These are phyloP conservation scores for Knufia fluminis DNA, from an alignment of 2,329 filamentous ascomycete species.

Conservation along the genomic window DNA sequence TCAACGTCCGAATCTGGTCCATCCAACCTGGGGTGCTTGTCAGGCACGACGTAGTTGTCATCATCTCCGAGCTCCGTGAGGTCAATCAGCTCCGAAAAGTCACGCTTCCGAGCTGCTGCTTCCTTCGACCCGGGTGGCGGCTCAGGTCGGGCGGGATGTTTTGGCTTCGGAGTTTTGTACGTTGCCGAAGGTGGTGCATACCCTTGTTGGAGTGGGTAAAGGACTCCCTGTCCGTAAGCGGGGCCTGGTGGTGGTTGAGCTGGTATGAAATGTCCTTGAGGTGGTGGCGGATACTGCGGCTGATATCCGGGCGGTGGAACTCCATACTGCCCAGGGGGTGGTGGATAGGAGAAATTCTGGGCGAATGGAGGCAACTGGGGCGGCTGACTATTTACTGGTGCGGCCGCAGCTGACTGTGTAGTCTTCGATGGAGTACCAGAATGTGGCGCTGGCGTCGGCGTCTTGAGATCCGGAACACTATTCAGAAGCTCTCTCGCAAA, in stretches of 20 bases:
- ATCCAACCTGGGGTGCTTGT: conserved; percentile 17
- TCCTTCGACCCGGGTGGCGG: conserved; percentile 38
- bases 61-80: conserved; percentile 42
- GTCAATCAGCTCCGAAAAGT: conserved; percentile 46
- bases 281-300: background rate
- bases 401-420: background rate
- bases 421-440: background rate
- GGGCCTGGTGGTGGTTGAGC: background rate
- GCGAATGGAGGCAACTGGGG: too few species aligned
- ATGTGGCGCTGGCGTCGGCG: background rate
- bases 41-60: conserved; percentile 30
- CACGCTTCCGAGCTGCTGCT: conserved; percentile 47
- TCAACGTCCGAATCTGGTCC: conserved; percentile 7
- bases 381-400: background rate
- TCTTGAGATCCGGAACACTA: conserved; percentile 24
- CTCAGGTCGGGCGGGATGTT: conserved; percentile 10
- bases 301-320: background rate
- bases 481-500: conserved; percentile 44
- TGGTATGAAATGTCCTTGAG: background rate
- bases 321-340: background rate
- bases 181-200: background rate
- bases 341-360: background rate
- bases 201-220: background rate
- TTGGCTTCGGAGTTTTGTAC: background rate
- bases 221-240: background rate